These are phyloP conservation scores for Thelonectria discophora DNA, from an alignment of 2,329 filamentous ascomycete species.

Conservation along the genomic window DNA sequence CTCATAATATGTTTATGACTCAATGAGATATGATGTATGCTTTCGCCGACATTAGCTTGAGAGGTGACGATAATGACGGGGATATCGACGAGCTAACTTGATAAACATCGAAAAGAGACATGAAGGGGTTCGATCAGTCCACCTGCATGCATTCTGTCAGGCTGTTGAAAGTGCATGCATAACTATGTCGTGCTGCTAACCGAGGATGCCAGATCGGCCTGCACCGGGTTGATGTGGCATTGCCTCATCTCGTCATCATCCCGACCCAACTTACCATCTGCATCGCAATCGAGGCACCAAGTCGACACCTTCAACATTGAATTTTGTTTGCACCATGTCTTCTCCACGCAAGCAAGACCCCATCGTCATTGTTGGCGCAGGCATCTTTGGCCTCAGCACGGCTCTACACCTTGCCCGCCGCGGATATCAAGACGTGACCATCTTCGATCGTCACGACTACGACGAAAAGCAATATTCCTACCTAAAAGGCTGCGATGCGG, in stretches of 20 bases:
- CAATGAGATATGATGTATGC: too few species aligned
- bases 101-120: too few species aligned
- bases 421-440: conserved; percentile 57
- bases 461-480: conserved; percentile 52
- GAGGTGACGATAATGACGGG: too few species aligned
- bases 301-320: too few species aligned
- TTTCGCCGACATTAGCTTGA: too few species aligned
- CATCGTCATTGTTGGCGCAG: conserved; percentile 27
- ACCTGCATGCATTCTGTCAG: not conserved
- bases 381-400: conserved; percentile 48
- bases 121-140: too few species aligned
- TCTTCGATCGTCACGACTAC: conserved; percentile 58
- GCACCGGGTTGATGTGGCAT: not conserved
- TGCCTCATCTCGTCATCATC: not conserved
- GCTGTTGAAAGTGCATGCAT: too few species aligned
- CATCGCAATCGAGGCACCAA: not conserved
- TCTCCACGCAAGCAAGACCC: conserved; percentile 16
- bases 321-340: conserved; percentile 4
- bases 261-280: too few species aligned
- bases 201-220: not conserved
- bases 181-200: not conserved
- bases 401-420: conserved; percentile 45
- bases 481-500: conserved; percentile 49
- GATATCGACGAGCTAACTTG: too few species aligned
- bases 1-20: too few species aligned